phyloP scores from a whole-genome alignment of 371 early-diverging fungal genomes.

The Blastocladiella emersonii region DNA sequence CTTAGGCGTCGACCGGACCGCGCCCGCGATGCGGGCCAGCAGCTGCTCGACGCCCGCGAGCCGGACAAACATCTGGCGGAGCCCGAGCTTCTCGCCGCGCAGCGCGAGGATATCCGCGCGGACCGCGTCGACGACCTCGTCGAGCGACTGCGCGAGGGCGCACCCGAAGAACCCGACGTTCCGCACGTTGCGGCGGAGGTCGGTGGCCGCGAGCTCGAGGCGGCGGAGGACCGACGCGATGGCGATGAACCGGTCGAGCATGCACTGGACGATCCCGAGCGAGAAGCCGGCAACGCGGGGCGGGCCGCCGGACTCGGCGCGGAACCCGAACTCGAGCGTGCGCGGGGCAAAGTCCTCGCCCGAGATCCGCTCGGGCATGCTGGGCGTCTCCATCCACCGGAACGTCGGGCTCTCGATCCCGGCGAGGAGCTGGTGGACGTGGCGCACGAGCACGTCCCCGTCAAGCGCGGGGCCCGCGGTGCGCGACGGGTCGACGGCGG shows the following conservation, averaged over 20 bases:
- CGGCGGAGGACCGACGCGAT: not conserved
- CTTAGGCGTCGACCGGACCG: not conserved
- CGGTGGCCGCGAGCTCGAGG: not conserved
- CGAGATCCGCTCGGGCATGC: too few species aligned
- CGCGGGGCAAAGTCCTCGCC: too few species aligned
- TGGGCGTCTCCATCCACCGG: not conserved
- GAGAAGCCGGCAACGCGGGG: not conserved
- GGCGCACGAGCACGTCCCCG: not conserved
- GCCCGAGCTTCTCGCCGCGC: too few species aligned
- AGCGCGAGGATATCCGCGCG: not conserved
- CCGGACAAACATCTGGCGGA: too few species aligned
- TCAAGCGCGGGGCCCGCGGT: not conserved
- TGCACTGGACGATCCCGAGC: not conserved
- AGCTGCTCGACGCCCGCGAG: too few species aligned
- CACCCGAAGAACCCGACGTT: not conserved
- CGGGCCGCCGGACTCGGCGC: not conserved
- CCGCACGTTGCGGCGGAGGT: not conserved
- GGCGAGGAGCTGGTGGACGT: not conserved
- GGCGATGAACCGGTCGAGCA: not conserved
- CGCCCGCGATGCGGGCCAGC: too few species aligned
- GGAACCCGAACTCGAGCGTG: too few species aligned
- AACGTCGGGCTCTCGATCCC: not conserved
- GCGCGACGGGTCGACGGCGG: too few species aligned
- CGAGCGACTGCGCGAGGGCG: not conserved
- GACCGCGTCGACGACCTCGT: not conserved